Base-by-base conservation (phyloP, 768 basidiomycete species). In the Mycena sanguinolenta region DNA sequence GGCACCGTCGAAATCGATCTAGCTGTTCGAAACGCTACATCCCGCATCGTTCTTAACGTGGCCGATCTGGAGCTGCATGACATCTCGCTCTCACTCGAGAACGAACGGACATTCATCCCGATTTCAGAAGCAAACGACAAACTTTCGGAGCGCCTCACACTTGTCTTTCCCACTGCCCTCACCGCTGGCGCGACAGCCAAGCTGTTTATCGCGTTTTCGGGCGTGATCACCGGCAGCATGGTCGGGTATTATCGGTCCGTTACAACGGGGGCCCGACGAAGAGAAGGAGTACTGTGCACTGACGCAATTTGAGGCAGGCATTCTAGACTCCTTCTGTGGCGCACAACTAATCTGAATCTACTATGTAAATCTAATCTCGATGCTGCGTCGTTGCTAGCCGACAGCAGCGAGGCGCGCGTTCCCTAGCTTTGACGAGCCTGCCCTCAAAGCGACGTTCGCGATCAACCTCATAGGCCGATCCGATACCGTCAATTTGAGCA, bases 351-450 rank as follows among this genome's bases (percentile, higher is more conserved):
- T 69, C 46, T 64, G 34, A 39, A 59, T 69, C 57, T 69, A 42
- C n/a, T n/a, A n/a, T n/a, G n/a, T 64, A 42, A 39, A 59, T 69
- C 57, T 69, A 42, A 63, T 64, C 62, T 14, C 12, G 50, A 53
- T 54, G 28, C 39, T 25, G 49, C 9, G 25, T 50, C 53, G 44
- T 63, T 68, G 55, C 55, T 69, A 69, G 68, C 62, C 67, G 25
- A 69, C 67, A 32, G 67, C 67, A 39, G 67, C 67, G 8, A 58
- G 67, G 30, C 67, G 67, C n/a, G 67, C 67, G 3, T 39, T 69
- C 76, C 90, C 90, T 23, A 89, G 89, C 80, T 93, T 90, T 89
- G 92, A 94, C 75, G 92, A 94, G 75, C 93, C 92, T 13, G 82
- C 83, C 36, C 82, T 93, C 73, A 94, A 94, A 77, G 89, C 92